Evolutionary conservation across 768 basidiomycete species (phyloP), one percentile per base, ranked within the genome.

Genomic region (Mycena latifolia): DNA sequence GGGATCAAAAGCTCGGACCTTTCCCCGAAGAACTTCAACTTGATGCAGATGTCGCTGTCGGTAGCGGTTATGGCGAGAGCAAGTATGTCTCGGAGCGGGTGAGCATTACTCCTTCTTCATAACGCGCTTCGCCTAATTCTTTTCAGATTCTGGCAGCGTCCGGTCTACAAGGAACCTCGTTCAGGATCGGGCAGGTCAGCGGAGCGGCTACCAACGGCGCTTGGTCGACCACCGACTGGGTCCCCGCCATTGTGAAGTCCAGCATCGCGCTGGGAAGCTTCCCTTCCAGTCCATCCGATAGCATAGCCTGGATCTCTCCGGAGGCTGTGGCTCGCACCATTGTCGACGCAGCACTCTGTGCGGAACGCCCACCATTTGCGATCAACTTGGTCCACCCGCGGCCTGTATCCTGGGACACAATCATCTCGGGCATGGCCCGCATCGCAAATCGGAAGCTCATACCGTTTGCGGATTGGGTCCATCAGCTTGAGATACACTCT

Each of bases 281-380:
- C 25, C 62, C 55, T 71, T 10, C 69, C 61, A 3, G 67, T 8
- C n/a, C 45, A 50, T 25, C 24, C 9, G 45, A 76, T 73, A 28
- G 61, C 5, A 71, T 79, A 1, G 76, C 78, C 10, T 83, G 82
- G 82, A 51, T 82, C 18, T 76, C 77, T 15, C 72, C 78, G 54
- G 72, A 81, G 50, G 74, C 75, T 20, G 81, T 79, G 3, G 73
- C 78, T 0, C 59, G 64, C n/a, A 63, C 75, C 31, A 67, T 81
- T 10, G 33, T 78, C 8, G 80, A 82, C 55, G 64, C 79, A 15
- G 76, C 76, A 2, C 72, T 78, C 33, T 71, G 3, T 33, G 57
- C 31, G 7, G 55, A 70, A 3, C 43, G 56, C 14, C 61, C 60
- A 0, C 76, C 77, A 2, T 55, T 62, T n/a, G 72, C 72, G 11